Base-by-base conservation (phyloP, 2,329 filamentous ascomycete species). In the Penicillium sclerotiorum region DNA sequence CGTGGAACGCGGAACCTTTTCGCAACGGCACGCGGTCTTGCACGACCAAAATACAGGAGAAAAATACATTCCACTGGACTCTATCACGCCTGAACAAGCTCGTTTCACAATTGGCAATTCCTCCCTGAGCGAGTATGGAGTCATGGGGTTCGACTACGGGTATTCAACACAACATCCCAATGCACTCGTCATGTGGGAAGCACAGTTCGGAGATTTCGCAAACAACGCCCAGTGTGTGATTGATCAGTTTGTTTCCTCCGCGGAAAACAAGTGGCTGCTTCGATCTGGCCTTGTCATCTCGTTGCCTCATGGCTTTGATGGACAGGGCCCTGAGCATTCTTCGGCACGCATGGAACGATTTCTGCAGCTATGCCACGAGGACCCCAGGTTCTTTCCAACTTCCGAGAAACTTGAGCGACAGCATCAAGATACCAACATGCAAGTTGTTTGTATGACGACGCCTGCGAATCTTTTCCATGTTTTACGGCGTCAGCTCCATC, bases 381-480 rank as follows among this genome's bases (percentile, higher is more conserved):
- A 99, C 67, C 91, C 93, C 47, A 88, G 93, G 56, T 84, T 93
- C 66, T 97, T 92, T 85, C 93, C 94, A 42, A 81, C 85, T 1
- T 79, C 82, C 22, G 90, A 95, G 57, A 95, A 94, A 80, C 84
- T 97, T 53, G 86, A 95, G 43, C 89, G 93, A 62, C 93, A 97
- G 75, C 93, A 97, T 78, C 94, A 97, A 77, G 93, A 97, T 76
- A 95, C 90, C 81, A 99, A 99, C 79, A 95, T 99, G 85, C 94
- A 99, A 77, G 88, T 97, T 69, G 90, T 87, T 47, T 95, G 94
- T 80, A 91, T 94, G 84, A 97, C 93, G 9, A 89, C 87, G 30
- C 94, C 93, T 13, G 83, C 92, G 58, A 99, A 97, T 75, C 75
- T 94, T 69, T 99, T 97, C 86, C 93, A 97, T 75, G 86, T 93